phyloP scores from a whole-genome alignment of 257 asterid species.

The Nicotiana noctiflora region DNA sequence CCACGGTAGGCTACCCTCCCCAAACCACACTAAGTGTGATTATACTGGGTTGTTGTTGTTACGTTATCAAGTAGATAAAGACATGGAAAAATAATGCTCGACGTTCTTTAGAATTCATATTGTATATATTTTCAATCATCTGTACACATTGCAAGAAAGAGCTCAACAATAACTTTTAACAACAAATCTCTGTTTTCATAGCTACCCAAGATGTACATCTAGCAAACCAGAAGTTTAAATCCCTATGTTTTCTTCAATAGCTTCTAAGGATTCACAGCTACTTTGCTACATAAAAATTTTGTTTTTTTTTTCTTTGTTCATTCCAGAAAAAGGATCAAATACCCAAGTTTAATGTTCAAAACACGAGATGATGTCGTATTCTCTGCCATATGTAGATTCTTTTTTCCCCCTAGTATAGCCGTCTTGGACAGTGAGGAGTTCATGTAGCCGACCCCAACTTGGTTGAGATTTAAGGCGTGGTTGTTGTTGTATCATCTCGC shows the following conservation, averaged over 20 bases:
- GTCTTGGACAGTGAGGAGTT: background rate
- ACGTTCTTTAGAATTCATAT: background rate
- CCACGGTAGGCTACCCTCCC: no score
- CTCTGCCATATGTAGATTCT: background rate
- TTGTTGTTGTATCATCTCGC: constrained; percentile 8
- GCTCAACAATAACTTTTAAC: background rate
- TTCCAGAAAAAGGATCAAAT: background rate
- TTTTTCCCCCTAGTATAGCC: background rate
- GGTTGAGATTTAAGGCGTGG: background rate
- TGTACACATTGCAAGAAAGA: background rate
- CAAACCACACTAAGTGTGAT: no score
- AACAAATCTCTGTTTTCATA: background rate
- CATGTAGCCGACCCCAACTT: background rate
- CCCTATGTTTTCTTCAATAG: background rate
- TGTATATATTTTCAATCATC: background rate
- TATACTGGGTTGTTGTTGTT: no score
- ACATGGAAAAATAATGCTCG: background rate
- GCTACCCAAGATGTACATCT: background rate
- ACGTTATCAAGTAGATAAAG: background rate
- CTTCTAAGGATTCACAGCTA: constrained; percentile 1
- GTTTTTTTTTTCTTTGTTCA: background rate
- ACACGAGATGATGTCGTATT: background rate
- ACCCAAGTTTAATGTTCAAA: background rate
- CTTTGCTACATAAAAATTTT: background rate
- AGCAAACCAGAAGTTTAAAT: background rate